Base-by-base conservation (phyloP, 2,329 filamentous ascomycete species). In the Diaporthe longicolla region DNA sequence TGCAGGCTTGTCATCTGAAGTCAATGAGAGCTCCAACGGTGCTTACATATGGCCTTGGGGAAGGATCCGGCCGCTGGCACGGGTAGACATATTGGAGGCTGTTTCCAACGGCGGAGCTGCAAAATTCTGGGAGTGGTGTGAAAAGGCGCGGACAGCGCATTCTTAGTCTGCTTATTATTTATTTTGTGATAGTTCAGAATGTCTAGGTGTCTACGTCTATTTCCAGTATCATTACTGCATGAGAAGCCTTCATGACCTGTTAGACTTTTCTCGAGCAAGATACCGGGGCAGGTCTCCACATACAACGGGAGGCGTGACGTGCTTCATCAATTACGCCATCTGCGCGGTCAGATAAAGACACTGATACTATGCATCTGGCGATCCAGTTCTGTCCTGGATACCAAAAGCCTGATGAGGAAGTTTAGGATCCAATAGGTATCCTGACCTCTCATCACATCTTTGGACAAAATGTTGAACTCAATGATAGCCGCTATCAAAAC, bases 61-160 rank as follows among this genome's bases (percentile, higher is more conserved):
- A 63, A 45, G 58, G 21, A 63, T 45, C 5, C 58, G 37, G 5
- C 58, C 58, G 58, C 58, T 63, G n/a, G 37, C 58, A 63, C 58
- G 58, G 58, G 58, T 37, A n/a, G 58, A 63, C 58, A 63, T 63
- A 63, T 63, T 63, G 58, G 58, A 63, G 58, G 58, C 58, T 45
- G 58, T 29, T 63, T 63, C 58, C 37, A 63, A 63, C 37, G 58
- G 58, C 58, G 5, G 37, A 29, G 58, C 58, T 63, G n/a, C 35
- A 63, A 63, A 63, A 10, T 63, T 63, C 58, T 63, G 58, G 58
- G 58, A 63, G n/a, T 63, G 58, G 58, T 63, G 58, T 29, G 58
- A 63, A 63, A 61, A 29, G 58, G 58, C 58, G 45, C 9, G 37
- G 58, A 63, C 37, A 45, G 58, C 1, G 58, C 37, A 63, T 63